Base-by-base conservation (phyloP, 768 basidiomycete species). In the Amanita fuliginea region DNA sequence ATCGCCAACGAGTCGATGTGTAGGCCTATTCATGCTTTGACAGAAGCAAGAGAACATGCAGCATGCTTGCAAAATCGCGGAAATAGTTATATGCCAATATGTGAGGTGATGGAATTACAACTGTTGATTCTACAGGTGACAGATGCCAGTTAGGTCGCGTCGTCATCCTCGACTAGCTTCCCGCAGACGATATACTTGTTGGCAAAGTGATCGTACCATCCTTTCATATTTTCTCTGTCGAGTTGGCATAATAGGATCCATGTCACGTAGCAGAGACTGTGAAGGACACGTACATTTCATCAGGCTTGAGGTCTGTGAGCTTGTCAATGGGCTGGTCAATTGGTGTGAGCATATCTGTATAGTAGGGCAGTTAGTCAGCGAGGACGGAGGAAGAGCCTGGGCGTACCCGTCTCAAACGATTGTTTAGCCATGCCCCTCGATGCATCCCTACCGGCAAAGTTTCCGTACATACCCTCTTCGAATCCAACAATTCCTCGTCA, bases 381-480 rank as follows among this genome's bases (percentile, higher is more conserved):
- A 30, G 24, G 41, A 24, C 5, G 28, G 36, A 41, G 13, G 22
- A 22, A 22, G 22, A 22, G 4, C 22, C 3, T 42, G 16, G 16
- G 32, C 13, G 52, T 22, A 90, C 93, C 90, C n/a, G 70, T 26
- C 57, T 94, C 94, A 56, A 96, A 97, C 2, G 92, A 95, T 67
- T 97, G 94, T 67, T 94, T 96, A 6, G 95, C 95, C 88, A 98
- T 94, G 4, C 95, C 94, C 33, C 94, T 72, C 13, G 90, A 94
- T 1, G 95, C 95, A 67, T 99, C 95, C 43, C 94, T 68, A 4
- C 95, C 96, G 2, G 96, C 94, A 71, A 99, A 98, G 66, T 94
- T 95, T 26, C 91, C 93, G 60, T 97, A 97, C 78, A 93, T 90
- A 0, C 94, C 95, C 58, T 83, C 95, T 96, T 56, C 24, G 36